Percentiles rank a stretch among this genome's conserved stretches.
These are phyloP conservation scores for Salicornia ramosissima DNA, from an alignment of 148 eudicot genomes.

Conservation along the genomic window DNA sequence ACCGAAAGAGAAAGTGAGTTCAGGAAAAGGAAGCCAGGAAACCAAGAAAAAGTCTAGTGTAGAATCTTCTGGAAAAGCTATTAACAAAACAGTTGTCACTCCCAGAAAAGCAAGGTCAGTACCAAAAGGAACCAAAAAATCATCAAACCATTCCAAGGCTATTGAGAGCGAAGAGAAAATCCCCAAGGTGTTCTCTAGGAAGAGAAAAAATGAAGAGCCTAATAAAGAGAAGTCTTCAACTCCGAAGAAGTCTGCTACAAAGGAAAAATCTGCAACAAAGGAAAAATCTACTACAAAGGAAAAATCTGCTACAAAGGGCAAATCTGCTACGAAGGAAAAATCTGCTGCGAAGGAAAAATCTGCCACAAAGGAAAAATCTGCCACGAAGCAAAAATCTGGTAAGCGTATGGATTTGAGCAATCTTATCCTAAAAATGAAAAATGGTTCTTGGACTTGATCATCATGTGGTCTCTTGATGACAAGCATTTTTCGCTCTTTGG, in stretches of 20 bases:
- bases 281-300: constrained; percentile 53
- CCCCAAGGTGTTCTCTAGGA: constrained; percentile 69
- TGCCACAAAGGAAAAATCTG: constrained; percentile 43
- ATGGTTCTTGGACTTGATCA: not conserved
- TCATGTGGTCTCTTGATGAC: constrained; percentile 1
- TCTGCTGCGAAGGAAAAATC: constrained; percentile 39
- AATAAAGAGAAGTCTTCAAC: constrained; percentile 51
- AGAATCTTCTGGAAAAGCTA: constrained; percentile 45
- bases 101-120: constrained; percentile 46
- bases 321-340: constrained; percentile 61
- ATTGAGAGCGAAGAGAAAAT: constrained; percentile 33
- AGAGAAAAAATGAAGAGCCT: constrained; percentile 57
- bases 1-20: constrained; percentile 32
- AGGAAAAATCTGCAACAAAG: constrained; percentile 40
- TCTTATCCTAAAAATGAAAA: not conserved
- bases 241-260: constrained; percentile 56
- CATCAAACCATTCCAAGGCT: constrained; percentile 45
- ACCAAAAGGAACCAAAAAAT: constrained; percentile 50
- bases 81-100: constrained; percentile 39
- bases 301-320: constrained; percentile 33
- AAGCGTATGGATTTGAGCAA: constrained; percentile 6
- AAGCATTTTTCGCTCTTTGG: too few relatives aligned
- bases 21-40: constrained; percentile 32
- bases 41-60: constrained; percentile 45
- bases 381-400: constrained; percentile 44